Base-by-base conservation (phyloP, 2,329 filamentous ascomycete species). In the Endothia cerciana region DNA sequence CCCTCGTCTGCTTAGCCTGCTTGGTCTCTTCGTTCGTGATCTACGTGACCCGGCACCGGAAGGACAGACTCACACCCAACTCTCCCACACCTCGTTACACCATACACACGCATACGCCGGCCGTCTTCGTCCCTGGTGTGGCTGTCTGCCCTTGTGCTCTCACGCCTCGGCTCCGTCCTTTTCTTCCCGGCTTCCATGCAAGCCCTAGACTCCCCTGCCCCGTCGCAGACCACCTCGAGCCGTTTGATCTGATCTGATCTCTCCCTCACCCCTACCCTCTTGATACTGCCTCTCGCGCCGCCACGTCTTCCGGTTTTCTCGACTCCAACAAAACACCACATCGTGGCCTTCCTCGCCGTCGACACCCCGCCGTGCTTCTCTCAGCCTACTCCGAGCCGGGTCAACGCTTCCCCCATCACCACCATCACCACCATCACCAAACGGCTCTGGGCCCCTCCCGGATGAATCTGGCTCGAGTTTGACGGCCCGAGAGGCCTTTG, bases 401-500 rank as follows among this genome's bases (percentile, higher is more conserved):
- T 56, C 33, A 19, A 62, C 22, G 30, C 22, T 38, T 47, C 38
- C 19, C 33, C 53, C 11, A 19, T 17, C n/a, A 56, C 53, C 33
- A n/a, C 51, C 30, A 65, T 40, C 33, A 47, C 4, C 56, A 4
- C 60, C 17, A 4, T n/a, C n/a, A n/a, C n/a, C n/a, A n/a, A 38
- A 33, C 36, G 33, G 33, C 38, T 25, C 33, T 40, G 40, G 25
- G 15, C 55, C 36, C 72, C 69, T 66, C 65, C 69, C 80, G 77
- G 73, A 80, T 81, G 79, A 76, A 75, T 74, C 73, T 71, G 71
- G 73, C 69, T 72, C 76, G 74, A 76, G 72, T 70, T 75, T 73
- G 74, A 70, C 72, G 79, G 79, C 78, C 79, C 72, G 69, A 73
- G 74, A 71, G 78, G 78, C 79, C 77, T 75, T 25, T 30, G 57